phyloP scores from a whole-genome alignment of 345 rosid species.

The Dipteronia sinensis region DNA sequence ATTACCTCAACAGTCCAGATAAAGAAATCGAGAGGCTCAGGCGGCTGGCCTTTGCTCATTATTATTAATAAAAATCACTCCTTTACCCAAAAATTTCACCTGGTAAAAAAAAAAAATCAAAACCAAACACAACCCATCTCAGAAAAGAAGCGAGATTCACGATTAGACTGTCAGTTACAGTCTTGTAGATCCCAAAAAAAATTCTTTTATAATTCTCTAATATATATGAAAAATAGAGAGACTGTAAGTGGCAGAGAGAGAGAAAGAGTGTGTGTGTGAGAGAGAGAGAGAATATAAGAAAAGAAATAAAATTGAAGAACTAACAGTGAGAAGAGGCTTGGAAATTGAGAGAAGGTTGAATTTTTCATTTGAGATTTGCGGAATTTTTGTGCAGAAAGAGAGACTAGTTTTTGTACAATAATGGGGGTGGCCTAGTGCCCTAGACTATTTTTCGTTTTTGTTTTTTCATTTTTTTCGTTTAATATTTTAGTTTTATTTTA shows the following conservation, averaged over 20 bases:
- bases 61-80: conserved; percentile 9
- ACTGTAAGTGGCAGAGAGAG: not conserved
- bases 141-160: not conserved
- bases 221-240: not conserved
- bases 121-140: not conserved
- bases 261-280: conserved; percentile 22
- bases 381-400: not conserved
- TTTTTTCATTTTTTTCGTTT: not conserved
- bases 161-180: not conserved
- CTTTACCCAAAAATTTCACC: conserved; percentile 18
- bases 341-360: conserved; percentile 1
- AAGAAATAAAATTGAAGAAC: conserved; percentile 10
- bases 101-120: not conserved
- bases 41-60: conserved; percentile 79
- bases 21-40: conserved; percentile 99
- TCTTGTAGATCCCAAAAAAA: not conserved
- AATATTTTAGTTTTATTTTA: not conserved
- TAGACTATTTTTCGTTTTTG: not conserved
- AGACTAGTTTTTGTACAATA: not conserved
- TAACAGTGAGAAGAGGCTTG: conserved; percentile 20
- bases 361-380: conserved; percentile 20
- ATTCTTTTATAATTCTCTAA: not conserved
- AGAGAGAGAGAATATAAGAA: conserved; percentile 12
- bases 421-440: not conserved
- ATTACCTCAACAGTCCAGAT: conserved; percentile 98